Base-by-base conservation (phyloP, 2,329 filamentous ascomycete species). In the Penicillium sumatraense region DNA sequence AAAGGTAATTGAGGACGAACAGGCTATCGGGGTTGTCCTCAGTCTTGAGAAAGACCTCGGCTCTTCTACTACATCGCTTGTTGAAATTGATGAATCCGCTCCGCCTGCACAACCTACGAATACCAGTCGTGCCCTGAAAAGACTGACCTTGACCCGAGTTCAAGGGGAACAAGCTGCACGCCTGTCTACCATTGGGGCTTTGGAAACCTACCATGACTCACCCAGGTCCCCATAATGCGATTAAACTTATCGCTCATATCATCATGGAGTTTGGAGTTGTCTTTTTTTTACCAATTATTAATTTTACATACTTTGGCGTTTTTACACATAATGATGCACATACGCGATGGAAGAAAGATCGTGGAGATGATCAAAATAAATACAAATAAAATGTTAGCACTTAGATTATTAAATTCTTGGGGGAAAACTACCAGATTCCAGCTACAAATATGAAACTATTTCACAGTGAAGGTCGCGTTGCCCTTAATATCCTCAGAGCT, bases 1-100 rank as follows among this genome's bases (percentile, higher is more conserved):
- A 1, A 80, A 79, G 57, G 73, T 81, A 5, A 75, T 76, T 26
- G 79, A 81, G 53, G 78, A 81, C 52, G 74, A 78, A 42, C 76
- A 77, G 53, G 76, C 75, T 1, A 67, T 74, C 14, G 70, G 64
- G 9, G 59, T 72, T 16, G 63, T 69, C 8, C 51, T 69, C 31
- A 67, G 62, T 23, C 46, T 68, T 49, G 64, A 68, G 27, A 50
- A 54, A 24, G 59, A 63, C 3, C 44, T 51, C 1, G 54, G 48
- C 23, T 46, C 38, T 2, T 44, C 53, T n/a, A 48, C 49, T 2
- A 41, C 49, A 9, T 36, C 31, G 20, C 29, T 49, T 20, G 21
- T 38, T n/a, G 53, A 51, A 5, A 35, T 14, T 7, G 50, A 23
- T 2, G 16, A 23, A 3, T 10, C 26, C n/a, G 40, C 5, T 13